A percentile compares a stretch with the other conserved stretches of the same genome.
These are phyloP conservation scores for Tricholoma sp. DNA, from an alignment of 768 basidiomycete species.

Conservation along the genomic window DNA sequence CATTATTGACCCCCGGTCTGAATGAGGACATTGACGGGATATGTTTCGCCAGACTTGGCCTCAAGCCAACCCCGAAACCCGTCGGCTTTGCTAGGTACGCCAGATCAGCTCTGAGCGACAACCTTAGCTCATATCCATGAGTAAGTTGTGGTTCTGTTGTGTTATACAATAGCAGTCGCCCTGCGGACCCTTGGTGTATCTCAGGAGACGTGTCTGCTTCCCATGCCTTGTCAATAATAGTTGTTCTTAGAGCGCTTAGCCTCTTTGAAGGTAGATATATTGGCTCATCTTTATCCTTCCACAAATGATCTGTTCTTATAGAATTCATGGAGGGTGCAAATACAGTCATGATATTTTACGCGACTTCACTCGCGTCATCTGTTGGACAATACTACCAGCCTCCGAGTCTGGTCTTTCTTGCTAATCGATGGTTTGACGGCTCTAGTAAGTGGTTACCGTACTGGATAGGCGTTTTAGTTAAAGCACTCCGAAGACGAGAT, in stretches of 20 bases:
- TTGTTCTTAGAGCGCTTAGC: slow-evolving; percentile 66
- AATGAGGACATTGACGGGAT: slow-evolving; percentile 67
- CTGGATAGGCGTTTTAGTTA: slow-evolving; percentile 1
- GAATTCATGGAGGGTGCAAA: slow-evolving; percentile 66
- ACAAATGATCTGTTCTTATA: slow-evolving; percentile 22
- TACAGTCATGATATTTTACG: slow-evolving; percentile 77
- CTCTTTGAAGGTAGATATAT: slow-evolving; percentile 56
- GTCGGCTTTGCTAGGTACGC: slow-evolving; percentile 50
- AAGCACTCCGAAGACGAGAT: slow-evolving; percentile 50
- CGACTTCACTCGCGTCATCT: slow-evolving; percentile 57
- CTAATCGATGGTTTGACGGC: slow-evolving; percentile 69
- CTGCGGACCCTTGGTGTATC: slow-evolving; percentile 61
- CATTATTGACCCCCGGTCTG: slow-evolving; percentile 64
- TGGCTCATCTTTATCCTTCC: neutral
- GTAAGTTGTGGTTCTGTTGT: slow-evolving; percentile 35
- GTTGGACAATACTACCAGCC: slow-evolving; percentile 58
- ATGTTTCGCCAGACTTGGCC: slow-evolving; percentile 53
- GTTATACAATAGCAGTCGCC: slow-evolving; percentile 30
- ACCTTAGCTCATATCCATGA: neutral
- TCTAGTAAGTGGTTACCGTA: slow-evolving; percentile 44
- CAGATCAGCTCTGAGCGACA: neutral
- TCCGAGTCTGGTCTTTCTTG: slow-evolving; percentile 71
- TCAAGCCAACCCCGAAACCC: slow-evolving; percentile 31
- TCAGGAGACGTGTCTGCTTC: slow-evolving; percentile 68
- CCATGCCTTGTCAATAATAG: slow-evolving; percentile 60